Base-by-base conservation (phyloP, 2,329 filamentous ascomycete species). In the Orbilia oligospora region DNA sequence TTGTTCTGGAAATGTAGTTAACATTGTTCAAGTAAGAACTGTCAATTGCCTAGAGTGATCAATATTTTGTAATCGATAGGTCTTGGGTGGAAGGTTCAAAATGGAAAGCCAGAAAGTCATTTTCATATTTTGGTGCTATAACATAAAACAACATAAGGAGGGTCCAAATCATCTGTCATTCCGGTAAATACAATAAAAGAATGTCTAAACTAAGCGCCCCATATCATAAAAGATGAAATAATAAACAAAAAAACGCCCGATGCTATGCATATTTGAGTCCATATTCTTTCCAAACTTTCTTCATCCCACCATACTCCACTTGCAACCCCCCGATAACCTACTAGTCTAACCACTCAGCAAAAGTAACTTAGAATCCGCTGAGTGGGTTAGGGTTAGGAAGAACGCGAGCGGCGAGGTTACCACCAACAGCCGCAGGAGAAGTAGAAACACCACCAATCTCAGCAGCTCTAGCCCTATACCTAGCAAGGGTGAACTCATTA, bases 341-440 rank as follows among this genome's bases (percentile, higher is more conserved):
- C n/a, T n/a, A n/a, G n/a, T n/a, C n/a, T n/a, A n/a, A n/a, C n/a
- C n/a, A 33, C 3, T 36, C 5, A 20, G n/a, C n/a, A 18, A 22
- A 48, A 36, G 3, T 38, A 16, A 27, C 67, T 78, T 78, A 77
- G 64, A 78, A 78, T 16, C 75, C 75, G 55, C 75, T 78, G 53
- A 55, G 46, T 33, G 75, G 75, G 64, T 78, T 78, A 6, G 75
- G 75, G 55, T 78, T 78, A 14, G 63, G 68, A 51, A 69, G 24
- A n/a, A 67, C 36, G 18, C 70, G 70, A 30, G 69, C 69, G 3
- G 56, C 14, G 18, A 67, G 49, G 12, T 44, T 63, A n/a, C 75
- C 75, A 36, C 46, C 53, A 18, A 69, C 24, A 30, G 24, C 22
- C 36, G 53, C 30, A 41, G 75, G 68, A 41, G 73, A 65, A 58